phyloP scores from a whole-genome alignment of 805 yeast genomes.

The Candida awuae region DNA sequence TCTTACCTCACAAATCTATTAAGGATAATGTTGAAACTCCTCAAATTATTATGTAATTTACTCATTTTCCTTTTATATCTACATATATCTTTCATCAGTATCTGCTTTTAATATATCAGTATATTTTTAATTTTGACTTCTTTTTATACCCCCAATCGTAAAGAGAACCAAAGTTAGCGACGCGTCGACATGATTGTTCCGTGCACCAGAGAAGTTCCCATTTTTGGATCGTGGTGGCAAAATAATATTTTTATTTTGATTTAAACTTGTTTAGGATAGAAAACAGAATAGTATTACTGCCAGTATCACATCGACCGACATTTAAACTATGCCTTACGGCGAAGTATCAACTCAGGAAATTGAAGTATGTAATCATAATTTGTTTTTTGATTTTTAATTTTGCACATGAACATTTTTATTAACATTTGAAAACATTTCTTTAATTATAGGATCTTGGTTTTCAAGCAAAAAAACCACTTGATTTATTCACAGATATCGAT shows the following conservation, averaged over 20 bases:
- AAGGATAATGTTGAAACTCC: conserved; percentile 95
- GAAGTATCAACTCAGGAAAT: conserved; percentile 15
- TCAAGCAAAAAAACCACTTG: conserved; percentile 21
- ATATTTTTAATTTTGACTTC: not conserved
- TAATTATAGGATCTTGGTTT: conserved; percentile 24
- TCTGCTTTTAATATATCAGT: not conserved
- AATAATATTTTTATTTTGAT: too few relatives aligned
- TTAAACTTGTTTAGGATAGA: too few relatives aligned
- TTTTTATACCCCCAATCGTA: not conserved
- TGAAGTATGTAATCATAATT: conserved; percentile 17
- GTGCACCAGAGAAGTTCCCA: not conserved
- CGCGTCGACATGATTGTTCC: not conserved
- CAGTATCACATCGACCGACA: too few relatives aligned
- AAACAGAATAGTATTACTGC: too few relatives aligned
- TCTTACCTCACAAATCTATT: conserved; percentile 96
- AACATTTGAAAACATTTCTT: not conserved
- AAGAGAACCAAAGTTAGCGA: too few relatives aligned
- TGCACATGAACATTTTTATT: not conserved
- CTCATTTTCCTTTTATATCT: not conserved
- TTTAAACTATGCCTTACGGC: conserved; percentile 8
- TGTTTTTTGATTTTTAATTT: not conserved
- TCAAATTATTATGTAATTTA: conserved; percentile 85
- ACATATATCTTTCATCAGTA: not conserved
- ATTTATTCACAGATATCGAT: conserved; percentile 15
- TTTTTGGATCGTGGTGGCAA: not conserved